These are phyloP conservation scores for Gyromitra esculenta DNA, from an alignment of 2,329 filamentous ascomycete species.

Conservation along the genomic window DNA sequence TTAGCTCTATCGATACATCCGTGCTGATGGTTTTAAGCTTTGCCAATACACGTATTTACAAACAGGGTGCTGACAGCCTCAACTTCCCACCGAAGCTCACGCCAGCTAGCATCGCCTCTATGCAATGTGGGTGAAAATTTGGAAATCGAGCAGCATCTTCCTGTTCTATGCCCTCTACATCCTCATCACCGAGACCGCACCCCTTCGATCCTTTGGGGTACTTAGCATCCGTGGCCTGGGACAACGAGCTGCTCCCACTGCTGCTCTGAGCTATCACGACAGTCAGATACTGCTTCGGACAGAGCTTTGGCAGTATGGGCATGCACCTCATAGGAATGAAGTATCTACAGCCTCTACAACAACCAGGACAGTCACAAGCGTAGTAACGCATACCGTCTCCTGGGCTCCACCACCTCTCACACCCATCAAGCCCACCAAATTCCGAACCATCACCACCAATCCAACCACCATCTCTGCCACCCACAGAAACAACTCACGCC, in stretches of 20 bases:
- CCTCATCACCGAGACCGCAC: neutral
- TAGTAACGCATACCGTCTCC: conserved; percentile 5
- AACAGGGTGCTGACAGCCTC: neutral
- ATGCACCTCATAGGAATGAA: no score
- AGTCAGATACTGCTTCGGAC: neutral
- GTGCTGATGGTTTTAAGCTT: neutral
- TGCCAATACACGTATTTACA: neutral
- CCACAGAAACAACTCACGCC: neutral
- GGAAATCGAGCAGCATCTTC: neutral
- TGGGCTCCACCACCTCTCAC: neutral
- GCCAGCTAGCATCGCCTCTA: neutral
- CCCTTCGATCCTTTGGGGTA: neutral
- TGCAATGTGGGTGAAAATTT: neutral
- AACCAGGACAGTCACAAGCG: conserved; percentile 27
- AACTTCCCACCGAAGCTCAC: neutral
- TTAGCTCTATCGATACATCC: neutral
- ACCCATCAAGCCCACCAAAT: no score
- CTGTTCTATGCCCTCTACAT: conserved; percentile 12
- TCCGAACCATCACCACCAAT: neutral
- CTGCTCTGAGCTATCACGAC: neutral
- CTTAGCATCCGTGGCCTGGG: neutral
- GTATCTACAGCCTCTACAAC: neutral
- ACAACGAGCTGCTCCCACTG: neutral
- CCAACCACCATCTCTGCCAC: neutral
- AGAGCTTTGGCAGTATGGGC: neutral